These are phyloP conservation scores for Colletotrichum higginsianum DNA, from an alignment of 2,329 filamentous ascomycete genomes.

Conservation along the genomic window DNA sequence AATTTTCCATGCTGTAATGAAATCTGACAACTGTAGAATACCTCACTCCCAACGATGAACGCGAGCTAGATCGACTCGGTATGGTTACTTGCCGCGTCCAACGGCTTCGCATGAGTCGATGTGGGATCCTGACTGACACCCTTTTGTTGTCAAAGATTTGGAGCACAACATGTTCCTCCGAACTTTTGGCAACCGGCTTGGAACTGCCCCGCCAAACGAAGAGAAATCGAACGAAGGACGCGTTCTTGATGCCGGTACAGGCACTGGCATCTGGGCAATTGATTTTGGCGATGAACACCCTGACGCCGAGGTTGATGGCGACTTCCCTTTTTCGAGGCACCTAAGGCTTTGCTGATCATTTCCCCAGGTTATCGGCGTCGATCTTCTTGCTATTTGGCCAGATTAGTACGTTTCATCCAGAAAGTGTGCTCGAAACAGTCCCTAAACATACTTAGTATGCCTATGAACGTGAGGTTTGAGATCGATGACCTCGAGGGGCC, in stretches of 20 bases:
- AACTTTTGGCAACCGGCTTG: slow-evolving; percentile 51
- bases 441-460: slow-evolving; percentile 49
- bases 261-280: slow-evolving; percentile 44
- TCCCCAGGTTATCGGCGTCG: slow-evolving; percentile 62
- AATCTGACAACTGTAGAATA: slow-evolving; percentile 22
- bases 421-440: not conserved
- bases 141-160: slow-evolving; percentile 47
- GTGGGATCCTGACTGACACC: not conserved
- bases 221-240: slow-evolving; percentile 16
- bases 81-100: not conserved
- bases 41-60: slow-evolving; percentile 11
- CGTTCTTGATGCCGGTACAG: slow-evolving; percentile 43
- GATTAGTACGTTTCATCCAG: slow-evolving; percentile 59
- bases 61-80: slow-evolving; percentile 33
- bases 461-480: slow-evolving; percentile 61
- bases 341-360: not conserved
- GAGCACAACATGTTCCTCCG: slow-evolving; percentile 53
- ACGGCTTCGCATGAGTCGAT: not conserved
- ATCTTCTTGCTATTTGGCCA: slow-evolving; percentile 70
- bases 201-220: slow-evolving; percentile 45
- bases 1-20: not conserved
- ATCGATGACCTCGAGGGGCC: slow-evolving; percentile 57
- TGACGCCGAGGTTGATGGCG: slow-evolving; percentile 45
- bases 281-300: slow-evolving; percentile 50
- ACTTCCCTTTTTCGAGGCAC: too few relatives aligned